Evolutionary conservation across 768 basidiomycete genomes (phyloP), one percentile per base, ranked within the genome.

Genomic region (Podaxis sp.): DNA sequence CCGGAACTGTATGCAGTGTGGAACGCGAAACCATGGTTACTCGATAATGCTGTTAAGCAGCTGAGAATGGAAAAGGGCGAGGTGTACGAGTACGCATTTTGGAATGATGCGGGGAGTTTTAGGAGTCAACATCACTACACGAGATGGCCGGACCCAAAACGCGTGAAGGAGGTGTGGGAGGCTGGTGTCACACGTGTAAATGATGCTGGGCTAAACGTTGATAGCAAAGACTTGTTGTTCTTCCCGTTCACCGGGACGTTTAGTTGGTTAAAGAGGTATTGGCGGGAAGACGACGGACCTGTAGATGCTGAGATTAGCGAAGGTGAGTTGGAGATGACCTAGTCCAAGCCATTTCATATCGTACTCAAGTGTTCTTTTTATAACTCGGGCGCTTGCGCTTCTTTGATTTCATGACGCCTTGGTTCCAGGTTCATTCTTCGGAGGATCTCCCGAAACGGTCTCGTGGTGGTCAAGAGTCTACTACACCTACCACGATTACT

Each of bases 31-130:
- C 77, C 83, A 8, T 85, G 76, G 68, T 76, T 83, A 52, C 72
- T 86, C 41, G 71, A 77, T 33, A 72, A 79, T 43, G 84, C 78
- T 5, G 64, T 80, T 2, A 65, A 68, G 38, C 74, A 72, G 5
- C 61, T 72, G 47, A 29, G 43, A 46, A 9, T 17, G 41, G 63
- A 54, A 25, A 56, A 63, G n/a, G 72, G 72, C 4, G 66, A 73
- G 63, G 58, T 67, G 9, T 85, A 82, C 62, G 78, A 82, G 24
- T 86, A 83, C 69, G 81, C 77, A 1, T 86, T 87, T 64, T 87
- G 85, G 85, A 77, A 72, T 38, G 85, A 86, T 64, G 83, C 84
- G 2, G 84, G 81, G 6, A 81, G 82, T 63, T 84, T 87, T 66
- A 69, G 83, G 13, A 59, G 68, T 19, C 66, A 72, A 0, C 82